Evolutionary conservation across 2,329 filamentous ascomycete genomes (phyloP).

Genomic region (Amesomyces nigricolor): DNA sequence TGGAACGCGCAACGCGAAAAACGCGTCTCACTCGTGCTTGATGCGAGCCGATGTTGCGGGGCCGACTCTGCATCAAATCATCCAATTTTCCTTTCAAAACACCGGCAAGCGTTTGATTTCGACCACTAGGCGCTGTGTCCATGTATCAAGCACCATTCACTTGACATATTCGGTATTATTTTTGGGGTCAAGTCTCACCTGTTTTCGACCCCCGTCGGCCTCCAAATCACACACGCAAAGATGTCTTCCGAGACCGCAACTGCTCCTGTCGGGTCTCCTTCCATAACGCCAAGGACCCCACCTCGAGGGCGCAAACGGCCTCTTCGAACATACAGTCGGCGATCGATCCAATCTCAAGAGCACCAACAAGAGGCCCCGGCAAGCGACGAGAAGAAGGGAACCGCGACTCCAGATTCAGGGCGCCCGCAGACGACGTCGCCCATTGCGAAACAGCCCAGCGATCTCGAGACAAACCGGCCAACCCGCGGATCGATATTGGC

Average conservation of each 20-base stretch:
- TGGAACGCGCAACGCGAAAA: slow-evolving; percentile 10
- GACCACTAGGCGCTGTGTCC: no score
- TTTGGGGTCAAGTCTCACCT: no score
- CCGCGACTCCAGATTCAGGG: neutral
- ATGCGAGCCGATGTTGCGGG: neutral
- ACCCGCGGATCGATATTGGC: slow-evolving; percentile 26
- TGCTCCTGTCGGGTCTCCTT: neutral
- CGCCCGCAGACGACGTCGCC: neutral
- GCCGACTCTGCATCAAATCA: neutral
- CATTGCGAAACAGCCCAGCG: neutral
- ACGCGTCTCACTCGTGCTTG: neutral
- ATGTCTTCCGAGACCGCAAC: slow-evolving; percentile 10
- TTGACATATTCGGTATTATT: no score
- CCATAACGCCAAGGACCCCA: neutral
- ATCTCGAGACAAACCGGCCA: slow-evolving; percentile 2
- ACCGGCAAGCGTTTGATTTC: no score
- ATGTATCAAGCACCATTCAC: no score
- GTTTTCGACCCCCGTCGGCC: neutral
- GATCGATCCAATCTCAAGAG: slow-evolving; percentile 24
- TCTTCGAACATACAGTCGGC: slow-evolving; percentile 36
- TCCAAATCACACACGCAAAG: neutral
- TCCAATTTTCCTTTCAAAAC: no score
- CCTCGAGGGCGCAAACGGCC: slow-evolving; percentile 27
- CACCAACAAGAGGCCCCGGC: slow-evolving; percentile 7
- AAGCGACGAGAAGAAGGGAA: no score